Conservation (phyloP, 768 basidiomycete species). For the Serendipita indica region DNA sequence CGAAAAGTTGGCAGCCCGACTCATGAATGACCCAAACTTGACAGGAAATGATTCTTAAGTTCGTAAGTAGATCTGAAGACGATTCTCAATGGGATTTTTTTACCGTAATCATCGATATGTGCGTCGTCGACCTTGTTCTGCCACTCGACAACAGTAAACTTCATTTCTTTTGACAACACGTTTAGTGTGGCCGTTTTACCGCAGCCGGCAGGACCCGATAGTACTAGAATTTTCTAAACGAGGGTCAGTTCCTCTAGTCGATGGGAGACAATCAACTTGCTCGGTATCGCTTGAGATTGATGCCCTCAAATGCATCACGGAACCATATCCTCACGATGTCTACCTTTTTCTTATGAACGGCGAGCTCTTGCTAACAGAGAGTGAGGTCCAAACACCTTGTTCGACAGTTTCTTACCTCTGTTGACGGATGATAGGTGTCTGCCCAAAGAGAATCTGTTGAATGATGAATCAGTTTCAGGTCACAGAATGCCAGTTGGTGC, state of each 20-base stretch:
- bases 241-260: not conserved
- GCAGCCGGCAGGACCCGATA: conserved; percentile 80
- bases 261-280: conserved; percentile 29
- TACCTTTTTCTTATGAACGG: conserved; percentile 67
- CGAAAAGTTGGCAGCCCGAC: conserved; percentile 46
- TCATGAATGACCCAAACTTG: conserved; percentile 65
- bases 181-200: conserved; percentile 81
- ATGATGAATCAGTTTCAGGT: no score
- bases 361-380: conserved; percentile 45
- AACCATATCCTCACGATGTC: conserved; percentile 67
- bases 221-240: conserved; percentile 57
- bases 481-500: no score
- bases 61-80: not conserved
- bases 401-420: conserved; percentile 25
- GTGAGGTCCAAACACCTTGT: not conserved
- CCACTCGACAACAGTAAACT: conserved; percentile 79
- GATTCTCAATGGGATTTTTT: not conserved
- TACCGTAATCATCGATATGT: conserved; percentile 19
- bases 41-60: conserved; percentile 28
- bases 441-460: no score
- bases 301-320: conserved; percentile 51
- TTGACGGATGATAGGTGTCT: conserved; percentile 11
- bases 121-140: conserved; percentile 47
- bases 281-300: conserved; percentile 54
- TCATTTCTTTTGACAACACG: conserved; percentile 58